These are phyloP conservation scores for Podospora conica DNA, from an alignment of 495 filamentous ascomycete species.

Conservation along the genomic window DNA sequence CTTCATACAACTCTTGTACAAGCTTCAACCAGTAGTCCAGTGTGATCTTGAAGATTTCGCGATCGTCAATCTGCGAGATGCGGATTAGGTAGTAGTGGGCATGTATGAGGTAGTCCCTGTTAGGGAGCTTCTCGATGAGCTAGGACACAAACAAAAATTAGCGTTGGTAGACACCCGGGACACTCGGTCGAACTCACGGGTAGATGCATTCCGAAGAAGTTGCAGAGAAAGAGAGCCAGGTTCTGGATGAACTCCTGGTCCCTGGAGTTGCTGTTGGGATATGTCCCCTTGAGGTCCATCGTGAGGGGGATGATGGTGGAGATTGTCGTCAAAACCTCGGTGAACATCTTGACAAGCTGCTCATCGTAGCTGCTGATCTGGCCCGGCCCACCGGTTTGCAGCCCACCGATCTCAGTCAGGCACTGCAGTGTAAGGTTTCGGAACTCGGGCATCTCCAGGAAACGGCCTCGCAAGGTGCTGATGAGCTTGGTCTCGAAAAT, in stretches of 20 bases:
- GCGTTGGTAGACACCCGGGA: not conserved
- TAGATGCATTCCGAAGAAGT: slow-evolving; percentile 89
- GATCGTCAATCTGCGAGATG: slow-evolving; percentile 96
- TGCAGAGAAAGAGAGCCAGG: slow-evolving; percentile 88
- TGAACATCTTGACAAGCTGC: slow-evolving; percentile 94
- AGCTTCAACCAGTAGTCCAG: slow-evolving; percentile 98
- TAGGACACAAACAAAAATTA: slow-evolving; percentile 32
- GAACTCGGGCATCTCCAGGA: slow-evolving; percentile 86
- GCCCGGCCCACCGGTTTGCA: slow-evolving; percentile 62
- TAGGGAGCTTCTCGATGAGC: slow-evolving; percentile 93
- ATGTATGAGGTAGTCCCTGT: slow-evolving; percentile 87
- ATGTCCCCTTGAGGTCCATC: slow-evolving; percentile 83
- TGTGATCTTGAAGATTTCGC: slow-evolving; percentile 99
- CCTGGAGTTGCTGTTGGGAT: slow-evolving; percentile 78
- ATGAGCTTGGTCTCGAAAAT: slow-evolving; percentile 98
- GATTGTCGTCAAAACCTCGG: slow-evolving; percentile 82
- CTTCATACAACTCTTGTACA: slow-evolving; percentile 97
- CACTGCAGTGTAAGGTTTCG: slow-evolving; percentile 95
- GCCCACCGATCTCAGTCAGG: slow-evolving; percentile 90
- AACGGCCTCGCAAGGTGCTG: slow-evolving; percentile 83
- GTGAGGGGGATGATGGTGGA: slow-evolving; percentile 84
- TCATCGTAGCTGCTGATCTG: slow-evolving; percentile 78
- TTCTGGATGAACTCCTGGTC: slow-evolving; percentile 99
- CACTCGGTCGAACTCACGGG: slow-evolving; percentile 52
- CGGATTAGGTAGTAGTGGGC: slow-evolving; percentile 97